phyloP scores from a whole-genome alignment of 108 stramenopile species.

The Aurantiochytrium sp. region DNA sequence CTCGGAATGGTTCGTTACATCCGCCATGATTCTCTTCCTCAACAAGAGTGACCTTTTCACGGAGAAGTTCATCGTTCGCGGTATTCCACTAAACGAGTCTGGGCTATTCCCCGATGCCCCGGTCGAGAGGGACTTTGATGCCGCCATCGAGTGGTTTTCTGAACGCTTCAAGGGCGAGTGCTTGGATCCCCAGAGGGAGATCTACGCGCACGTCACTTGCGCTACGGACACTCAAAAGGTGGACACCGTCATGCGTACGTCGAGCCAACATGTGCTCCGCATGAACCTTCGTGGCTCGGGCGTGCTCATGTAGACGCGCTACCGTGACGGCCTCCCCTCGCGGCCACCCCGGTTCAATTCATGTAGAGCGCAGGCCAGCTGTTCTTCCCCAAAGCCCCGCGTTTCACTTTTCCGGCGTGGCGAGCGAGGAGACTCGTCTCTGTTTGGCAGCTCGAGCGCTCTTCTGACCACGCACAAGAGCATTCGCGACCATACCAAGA shows the following conservation, averaged over 20 bases:
- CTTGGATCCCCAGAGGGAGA: conserved; percentile 35
- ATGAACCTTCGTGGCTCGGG: background rate
- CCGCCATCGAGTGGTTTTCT: conserved; percentile 79
- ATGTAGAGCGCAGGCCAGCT: too few species aligned
- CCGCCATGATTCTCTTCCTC: conserved; percentile 32
- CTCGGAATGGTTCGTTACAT: background rate
- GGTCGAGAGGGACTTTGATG: conserved; percentile 73
- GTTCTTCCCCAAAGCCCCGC: too few species aligned
- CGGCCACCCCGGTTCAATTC: too few species aligned
- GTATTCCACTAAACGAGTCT: background rate
- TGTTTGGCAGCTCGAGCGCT: too few species aligned
- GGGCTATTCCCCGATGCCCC: conserved; percentile 69
- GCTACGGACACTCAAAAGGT: conserved; percentile 94
- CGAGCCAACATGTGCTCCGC: background rate
- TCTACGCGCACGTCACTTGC: conserved; percentile 91
- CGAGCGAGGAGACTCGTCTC: too few species aligned
- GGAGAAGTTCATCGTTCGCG: background rate
- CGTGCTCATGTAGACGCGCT: background rate
- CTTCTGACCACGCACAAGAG: too few species aligned
- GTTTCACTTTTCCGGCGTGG: too few species aligned
- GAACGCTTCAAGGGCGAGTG: conserved; percentile 81
- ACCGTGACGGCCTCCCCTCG: too few species aligned
- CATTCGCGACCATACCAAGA: too few species aligned
- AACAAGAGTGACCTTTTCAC: conserved; percentile 35
- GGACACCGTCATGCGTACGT: conserved; percentile 41